These are phyloP conservation scores for Galerina marginata DNA, from an alignment of 768 basidiomycete genomes.

Conservation along the genomic window DNA sequence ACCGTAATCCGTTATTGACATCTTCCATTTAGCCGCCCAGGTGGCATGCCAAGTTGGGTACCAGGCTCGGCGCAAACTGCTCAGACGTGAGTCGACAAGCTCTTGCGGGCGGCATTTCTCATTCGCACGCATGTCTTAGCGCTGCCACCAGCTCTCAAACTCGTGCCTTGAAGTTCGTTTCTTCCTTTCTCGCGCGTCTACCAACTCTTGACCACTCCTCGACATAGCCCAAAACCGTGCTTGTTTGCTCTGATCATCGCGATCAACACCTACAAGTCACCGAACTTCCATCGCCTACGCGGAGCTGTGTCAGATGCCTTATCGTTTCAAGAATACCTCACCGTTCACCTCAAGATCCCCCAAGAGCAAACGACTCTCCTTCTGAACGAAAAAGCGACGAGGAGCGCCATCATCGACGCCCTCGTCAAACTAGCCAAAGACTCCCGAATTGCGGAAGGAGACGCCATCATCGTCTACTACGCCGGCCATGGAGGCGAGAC, in stretches of 20 bases:
- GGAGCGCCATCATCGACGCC: constrained; percentile 11
- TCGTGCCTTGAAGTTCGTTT: not conserved
- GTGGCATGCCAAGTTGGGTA: too few species aligned
- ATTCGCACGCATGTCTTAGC: not conserved
- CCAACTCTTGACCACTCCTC: too few species aligned
- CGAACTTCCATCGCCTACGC: not conserved
- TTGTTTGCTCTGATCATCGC: constrained; percentile 20
- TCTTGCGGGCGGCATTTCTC: not conserved
- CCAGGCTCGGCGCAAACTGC: not conserved
- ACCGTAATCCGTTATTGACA: too few species aligned
- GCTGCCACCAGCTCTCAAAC: not conserved
- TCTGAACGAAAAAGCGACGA: constrained; percentile 11
- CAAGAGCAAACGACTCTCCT: constrained; percentile 7
- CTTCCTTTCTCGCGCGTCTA: not conserved
- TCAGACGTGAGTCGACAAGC: not conserved
- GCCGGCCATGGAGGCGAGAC: constrained; percentile 19
- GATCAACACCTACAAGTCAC: constrained; percentile 14
- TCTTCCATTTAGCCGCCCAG: too few species aligned
- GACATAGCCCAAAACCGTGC: not conserved
- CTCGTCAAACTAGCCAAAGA: constrained; percentile 7
- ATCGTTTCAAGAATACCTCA: constrained; percentile 6
- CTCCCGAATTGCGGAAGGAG: constrained; percentile 5
- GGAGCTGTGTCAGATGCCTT: constrained; percentile 16
- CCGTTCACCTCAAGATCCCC: constrained; percentile 7
- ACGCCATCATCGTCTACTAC: constrained; percentile 19